Base-by-base conservation (phyloP, 75 land plant genomes). In the Selaginella moellendorffii region DNA sequence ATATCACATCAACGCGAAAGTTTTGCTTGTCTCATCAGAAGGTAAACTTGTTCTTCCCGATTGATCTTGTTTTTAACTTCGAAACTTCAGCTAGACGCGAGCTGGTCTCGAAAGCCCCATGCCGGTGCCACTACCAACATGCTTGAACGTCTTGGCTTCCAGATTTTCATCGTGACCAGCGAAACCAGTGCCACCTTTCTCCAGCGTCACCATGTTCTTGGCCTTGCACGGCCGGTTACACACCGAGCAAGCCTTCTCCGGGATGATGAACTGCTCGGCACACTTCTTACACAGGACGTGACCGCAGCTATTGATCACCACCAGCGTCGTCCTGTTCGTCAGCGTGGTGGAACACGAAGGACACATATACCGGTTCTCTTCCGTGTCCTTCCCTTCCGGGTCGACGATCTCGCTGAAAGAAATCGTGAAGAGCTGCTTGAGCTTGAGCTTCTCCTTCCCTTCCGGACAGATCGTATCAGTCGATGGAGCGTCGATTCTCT, bases 251-350 rank as follows among this genome's bases (percentile, higher is more conserved):
- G 70, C 78, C 61, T 83, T 85, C 61, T 86, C 98, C 14, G 60
- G 64, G 0, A 76, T 74, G 26, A 93, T 63, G 54, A 93, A 88
- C 77, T 75, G 83, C 22, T 88, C 87, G 0, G 82, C 76, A 72
- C 98, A 93, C 71, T 88, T 88, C 78, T 83, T 93, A 69, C 98
- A 93, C 56, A 81, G 82, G 25, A 93, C 81, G 67, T 93, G 98
- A 21, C 98, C 98, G 71, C 98, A 93, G 0, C 82, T 74, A 69
- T 82, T 85, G 52, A 93, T 59, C 31, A 81, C 90, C 18, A 81
- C 85, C 0, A 93, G 71, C 2, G 90, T 65, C 0, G 71, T 26
- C 27, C 85, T 85, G 69, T 85, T 88, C 8, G 96, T 93, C 2
- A 93, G 68, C 1, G 96, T 88, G 24, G 76, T 83, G 65, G 85